Percentiles rank a stretch among this genome's conserved stretches.
These are phyloP conservation scores for Oenanthe sinensis DNA, from an alignment of 129 eudicot genomes.

Conservation along the genomic window DNA sequence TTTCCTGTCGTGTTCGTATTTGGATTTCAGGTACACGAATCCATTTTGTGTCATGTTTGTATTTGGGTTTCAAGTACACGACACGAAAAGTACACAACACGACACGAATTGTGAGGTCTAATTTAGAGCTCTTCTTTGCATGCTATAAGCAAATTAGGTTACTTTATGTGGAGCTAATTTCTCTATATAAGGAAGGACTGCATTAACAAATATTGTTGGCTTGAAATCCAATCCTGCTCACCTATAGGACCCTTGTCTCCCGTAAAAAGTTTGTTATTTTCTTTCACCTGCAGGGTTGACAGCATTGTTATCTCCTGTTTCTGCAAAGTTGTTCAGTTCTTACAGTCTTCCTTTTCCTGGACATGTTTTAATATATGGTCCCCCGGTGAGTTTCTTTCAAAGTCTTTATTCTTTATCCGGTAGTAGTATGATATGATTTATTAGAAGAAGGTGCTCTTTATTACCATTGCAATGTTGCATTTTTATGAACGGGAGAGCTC, in stretches of 20 bases:
- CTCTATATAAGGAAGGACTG: not conserved
- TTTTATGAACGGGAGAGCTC: not conserved
- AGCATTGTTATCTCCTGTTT: conserved; percentile 55
- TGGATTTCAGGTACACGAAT: no score
- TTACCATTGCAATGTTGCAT: not conserved
- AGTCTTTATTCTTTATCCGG: not conserved
- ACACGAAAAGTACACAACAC: no score
- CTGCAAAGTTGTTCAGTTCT: conserved; percentile 48
- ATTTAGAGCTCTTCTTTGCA: not conserved
- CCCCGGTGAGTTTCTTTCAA: conserved; percentile 63
- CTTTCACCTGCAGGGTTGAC: conserved; percentile 58
- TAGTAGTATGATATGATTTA: not conserved
- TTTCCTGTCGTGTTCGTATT: no score
- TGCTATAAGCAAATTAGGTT: not conserved
- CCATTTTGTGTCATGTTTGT: no score
- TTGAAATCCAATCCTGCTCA: not conserved
- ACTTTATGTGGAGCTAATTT: not conserved
- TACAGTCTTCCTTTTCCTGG: conserved; percentile 87
- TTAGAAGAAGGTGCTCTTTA: not conserved
- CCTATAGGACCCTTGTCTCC: not conserved
- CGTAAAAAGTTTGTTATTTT: conserved; percentile 3
- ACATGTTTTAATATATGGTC: conserved; percentile 81
- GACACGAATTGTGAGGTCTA: no score
- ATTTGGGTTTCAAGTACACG: no score
- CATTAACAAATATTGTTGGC: not conserved